These are phyloP conservation scores for Bocquillonia castaneifolia DNA, from an alignment of 441 rosid species.

Conservation along the genomic window DNA sequence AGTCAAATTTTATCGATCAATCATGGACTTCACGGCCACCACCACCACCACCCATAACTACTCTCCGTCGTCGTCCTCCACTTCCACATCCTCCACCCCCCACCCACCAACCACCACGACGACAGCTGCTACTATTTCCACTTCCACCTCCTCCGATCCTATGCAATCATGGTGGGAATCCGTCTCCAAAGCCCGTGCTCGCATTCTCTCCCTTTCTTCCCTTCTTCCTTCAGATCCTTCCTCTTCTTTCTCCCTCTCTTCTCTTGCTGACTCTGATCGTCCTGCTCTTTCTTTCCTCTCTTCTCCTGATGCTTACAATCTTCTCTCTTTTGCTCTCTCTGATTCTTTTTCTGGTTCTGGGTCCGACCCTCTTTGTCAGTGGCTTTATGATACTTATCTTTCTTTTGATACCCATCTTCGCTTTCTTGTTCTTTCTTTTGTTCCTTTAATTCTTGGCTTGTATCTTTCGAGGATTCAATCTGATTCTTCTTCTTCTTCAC, in stretches of 20 bases:
- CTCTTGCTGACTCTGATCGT: constrained; percentile 79
- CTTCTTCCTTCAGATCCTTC: constrained; percentile 38
- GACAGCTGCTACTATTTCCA: constrained; percentile 21
- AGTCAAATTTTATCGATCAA: too few relatives aligned
- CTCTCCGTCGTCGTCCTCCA: constrained; percentile 43
- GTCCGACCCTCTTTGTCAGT: constrained; percentile 80
- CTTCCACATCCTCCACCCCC: constrained; percentile 45
- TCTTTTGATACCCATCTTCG: constrained; percentile 72
- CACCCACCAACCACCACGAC: constrained; percentile 27
- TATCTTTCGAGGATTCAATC: constrained; percentile 74
- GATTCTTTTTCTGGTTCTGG: constrained; percentile 65
- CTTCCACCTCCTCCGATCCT: constrained; percentile 44
- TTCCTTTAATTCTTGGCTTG: constrained; percentile 62
- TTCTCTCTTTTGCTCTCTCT: constrained; percentile 45
- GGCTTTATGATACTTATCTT: constrained; percentile 90
- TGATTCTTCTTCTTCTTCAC: constrained; percentile 51
- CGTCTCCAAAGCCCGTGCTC: constrained; percentile 76
- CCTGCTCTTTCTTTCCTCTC: constrained; percentile 80
- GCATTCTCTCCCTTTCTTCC: constrained; percentile 59
- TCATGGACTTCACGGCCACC: neutral
- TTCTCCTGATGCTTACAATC: constrained; percentile 52
- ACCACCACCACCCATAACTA: neutral
- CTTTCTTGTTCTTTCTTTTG: constrained; percentile 69
- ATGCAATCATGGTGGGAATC: constrained; percentile 98
- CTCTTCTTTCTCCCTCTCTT: constrained; percentile 46